Evolutionary conservation across 2,329 filamentous ascomycete genomes (phyloP), one percentile per base, ranked within the genome.

Genomic region (Simplicillium aogashimaense): DNA sequence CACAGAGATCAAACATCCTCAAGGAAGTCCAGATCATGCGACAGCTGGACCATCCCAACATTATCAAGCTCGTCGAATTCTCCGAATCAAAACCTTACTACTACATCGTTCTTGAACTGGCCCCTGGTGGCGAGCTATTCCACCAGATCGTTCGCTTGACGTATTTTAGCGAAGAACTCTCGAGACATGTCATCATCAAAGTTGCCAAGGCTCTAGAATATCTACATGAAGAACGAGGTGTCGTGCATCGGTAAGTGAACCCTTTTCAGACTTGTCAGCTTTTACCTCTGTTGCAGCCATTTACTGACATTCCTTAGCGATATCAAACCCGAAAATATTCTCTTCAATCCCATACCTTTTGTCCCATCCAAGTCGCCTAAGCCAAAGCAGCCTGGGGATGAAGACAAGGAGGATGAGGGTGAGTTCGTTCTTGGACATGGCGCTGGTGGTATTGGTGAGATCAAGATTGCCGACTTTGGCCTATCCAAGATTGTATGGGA

Each of bases 11-110:
- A 47, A 98, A 97, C 56, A 97, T 98, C 49, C 69, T 98, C 45
- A 98, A 98, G 66, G 92, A 98, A 63, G 92, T 98, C 12, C 86
- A 95, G 55, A 98, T 98, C 52, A 98, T 98, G 90, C 86, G 89
- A 47, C 85, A 94, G 55, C 73, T 98, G 36, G 88, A 97, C 49
- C 92, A 98, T 52, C 89, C 90, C 46, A 97, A 97, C 58, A 92
- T 98, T 45, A 80, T 95, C 61, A 90, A 87, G 58, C 77, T 98
- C 43, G 74, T 97, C 53, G 87, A 95, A 54, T 97, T 97, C 57
- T 84, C 84, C 47, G 92, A 98, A 63, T 94, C 89, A 1, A 76
- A 77, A 43, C 88, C 97, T 60, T 95, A 95, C 60, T 97, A 97
- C 65, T 98, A 94, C 66, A 95, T 98, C 51, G 81, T 98, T 34